Evolutionary conservation across 345 rosid species (phyloP), one percentile per base, ranked within the genome.

Genomic region (thale cress (Arabidopsis thaliana)): DNA sequence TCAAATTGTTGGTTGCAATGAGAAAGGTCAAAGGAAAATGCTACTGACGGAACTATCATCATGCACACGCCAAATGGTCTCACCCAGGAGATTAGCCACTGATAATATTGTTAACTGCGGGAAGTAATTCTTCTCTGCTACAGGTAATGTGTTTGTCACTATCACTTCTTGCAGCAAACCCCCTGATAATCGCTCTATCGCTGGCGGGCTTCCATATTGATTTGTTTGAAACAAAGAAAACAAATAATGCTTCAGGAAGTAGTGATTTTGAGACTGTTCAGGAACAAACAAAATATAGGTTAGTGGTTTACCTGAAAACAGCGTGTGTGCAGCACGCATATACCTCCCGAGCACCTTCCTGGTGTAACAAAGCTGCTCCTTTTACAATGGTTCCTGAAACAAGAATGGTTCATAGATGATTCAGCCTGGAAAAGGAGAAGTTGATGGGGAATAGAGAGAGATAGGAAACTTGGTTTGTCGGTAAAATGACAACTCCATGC

Each of bases 281-380:
- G 37, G 49, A 16, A 34, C n/a, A 65, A 16, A 34, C n/a, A 65
- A 75, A 55, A 9, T 14, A 59, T 62, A 46, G 34, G 8, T 42
- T 69, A 44, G 7, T 6, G 5, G 8, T 5, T 41, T 83, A 94
- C 98, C 97, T 94, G 82, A 94, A 94, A 83, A 94, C 97, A 72
- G 98, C 96, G 70, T 94, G 98, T 0, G 95, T 94, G 74, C 86
- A 84, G 84, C 98, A 94, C n/a, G 98, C 97, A 76, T 90, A 94
- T 67, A 94, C 98, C 87, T 94, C 98, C 62, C 96, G 81, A 20
- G 98, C 98, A 40, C 98, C 98, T 77, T 90, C 97, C 73, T 94
- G 95, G 84, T 94, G 98, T 70, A 94, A 83, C 52, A 94, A 85
- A 67, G 90, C 97, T 53, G 98, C 98, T 61, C 97, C 96, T 87